A percentile compares a stretch with the other conserved stretches of the same genome.
These are phyloP conservation scores for Bonia amplexicaulis DNA, from an alignment of 176 grass and related monocot genomes.

Conservation along the genomic window DNA sequence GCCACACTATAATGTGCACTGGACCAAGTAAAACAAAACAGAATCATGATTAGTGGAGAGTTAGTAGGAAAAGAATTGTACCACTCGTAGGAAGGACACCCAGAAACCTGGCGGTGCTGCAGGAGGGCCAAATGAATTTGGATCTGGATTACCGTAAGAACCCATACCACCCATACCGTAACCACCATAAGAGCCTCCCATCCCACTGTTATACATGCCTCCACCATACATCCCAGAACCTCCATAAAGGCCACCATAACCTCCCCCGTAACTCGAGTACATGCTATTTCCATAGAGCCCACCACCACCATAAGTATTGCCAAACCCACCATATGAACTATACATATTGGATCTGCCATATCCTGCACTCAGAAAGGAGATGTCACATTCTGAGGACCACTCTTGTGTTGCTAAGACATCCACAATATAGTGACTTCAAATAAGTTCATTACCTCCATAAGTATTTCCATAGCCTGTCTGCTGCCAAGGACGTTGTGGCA, in stretches of 20 bases:
- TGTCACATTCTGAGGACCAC: background rate
- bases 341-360: slow-evolving; percentile 60
- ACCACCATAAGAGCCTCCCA: slow-evolving; percentile 43
- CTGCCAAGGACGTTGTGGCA: slow-evolving; percentile 85
- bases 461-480: slow-evolving; percentile 60
- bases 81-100: slow-evolving; percentile 83
- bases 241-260: slow-evolving; percentile 49
- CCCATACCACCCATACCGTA: slow-evolving; percentile 63
- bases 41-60: background rate
- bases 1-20: background rate
- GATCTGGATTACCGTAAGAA: slow-evolving; percentile 71
- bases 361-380: slow-evolving; percentile 36
- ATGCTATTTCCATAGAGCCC: slow-evolving; percentile 68
- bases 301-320: slow-evolving; percentile 45
- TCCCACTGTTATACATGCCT: slow-evolving; percentile 54
- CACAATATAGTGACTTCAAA: background rate
- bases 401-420: background rate
- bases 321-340: slow-evolving; percentile 49
- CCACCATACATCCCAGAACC: slow-evolving; percentile 69
- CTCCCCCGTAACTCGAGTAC: slow-evolving; percentile 57
- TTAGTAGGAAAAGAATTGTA: slow-evolving; percentile 23
- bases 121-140: slow-evolving; percentile 71
- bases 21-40: background rate
- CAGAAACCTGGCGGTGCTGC: slow-evolving; percentile 72
- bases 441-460: slow-evolving; percentile 54